Percentiles rank a stretch among this genome's conserved stretches.
Evolutionary conservation across 768 basidiomycete genomes (phyloP).

Genomic region (Pseudohyphozyma bogoriensis): DNA sequence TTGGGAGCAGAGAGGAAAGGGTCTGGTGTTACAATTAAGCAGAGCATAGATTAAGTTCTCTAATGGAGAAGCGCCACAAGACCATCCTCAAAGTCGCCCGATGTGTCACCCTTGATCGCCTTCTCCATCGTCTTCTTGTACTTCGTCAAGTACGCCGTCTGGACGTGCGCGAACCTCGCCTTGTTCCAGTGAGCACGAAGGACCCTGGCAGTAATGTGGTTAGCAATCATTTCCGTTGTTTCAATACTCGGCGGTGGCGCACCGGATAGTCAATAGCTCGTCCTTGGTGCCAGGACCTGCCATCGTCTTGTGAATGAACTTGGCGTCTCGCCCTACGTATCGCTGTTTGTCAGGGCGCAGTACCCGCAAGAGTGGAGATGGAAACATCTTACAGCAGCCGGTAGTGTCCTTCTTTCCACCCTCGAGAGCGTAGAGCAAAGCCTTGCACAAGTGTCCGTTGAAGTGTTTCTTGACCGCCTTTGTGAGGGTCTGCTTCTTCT

Average conservation of each 20-base stretch:
- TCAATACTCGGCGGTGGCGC: background rate
- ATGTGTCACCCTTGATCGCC: background rate
- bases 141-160: background rate
- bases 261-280: background rate
- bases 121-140: background rate
- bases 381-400: background rate
- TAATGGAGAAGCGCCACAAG: background rate
- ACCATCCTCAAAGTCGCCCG: background rate
- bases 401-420: constrained; percentile 1
- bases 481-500: background rate
- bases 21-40: too few relatives aligned
- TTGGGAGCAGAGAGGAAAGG: too few relatives aligned
- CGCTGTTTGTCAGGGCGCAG: too few relatives aligned
- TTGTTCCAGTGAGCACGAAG: background rate
- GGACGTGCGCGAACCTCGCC: background rate
- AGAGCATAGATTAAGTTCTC: too few relatives aligned
- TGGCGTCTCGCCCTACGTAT: constrained; percentile 1
- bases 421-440: background rate
- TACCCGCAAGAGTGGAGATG: too few relatives aligned
- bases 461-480: background rate
- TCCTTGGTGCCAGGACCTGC: background rate
- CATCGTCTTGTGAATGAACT: constrained; percentile 1
- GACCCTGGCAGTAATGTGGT: background rate
- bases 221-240: background rate
- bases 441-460: background rate